These are phyloP conservation scores for Saccharomyces kudriavzevii DNA, from an alignment of 805 yeast genomes.

Conservation along the genomic window DNA sequence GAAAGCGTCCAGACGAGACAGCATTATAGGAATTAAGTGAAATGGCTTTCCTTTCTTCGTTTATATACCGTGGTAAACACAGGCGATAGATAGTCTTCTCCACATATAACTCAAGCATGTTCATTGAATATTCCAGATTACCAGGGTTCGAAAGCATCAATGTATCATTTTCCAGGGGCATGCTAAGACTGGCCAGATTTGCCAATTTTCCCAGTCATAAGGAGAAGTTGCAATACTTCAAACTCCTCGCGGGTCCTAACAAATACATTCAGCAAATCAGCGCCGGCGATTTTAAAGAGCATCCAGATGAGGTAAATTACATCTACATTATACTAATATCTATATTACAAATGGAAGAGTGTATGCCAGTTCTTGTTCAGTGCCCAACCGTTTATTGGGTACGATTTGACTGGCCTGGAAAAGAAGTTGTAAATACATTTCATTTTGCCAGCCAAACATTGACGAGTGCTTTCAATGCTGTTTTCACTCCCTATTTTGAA, in stretches of 20 bases:
- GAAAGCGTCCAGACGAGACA: background rate
- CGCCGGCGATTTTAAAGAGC: background rate
- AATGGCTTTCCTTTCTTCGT: background rate
- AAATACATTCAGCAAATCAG: background rate
- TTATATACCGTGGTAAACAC: too few species aligned
- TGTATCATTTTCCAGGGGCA: background rate
- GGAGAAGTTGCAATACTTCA: background rate
- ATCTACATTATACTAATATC: background rate
- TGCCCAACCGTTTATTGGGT: background rate
- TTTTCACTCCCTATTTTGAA: background rate
- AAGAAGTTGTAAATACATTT: background rate
- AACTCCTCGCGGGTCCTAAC: background rate
- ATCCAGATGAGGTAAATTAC: background rate
- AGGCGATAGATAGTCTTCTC: too few species aligned
- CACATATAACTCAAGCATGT: background rate
- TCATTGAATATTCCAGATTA: background rate
- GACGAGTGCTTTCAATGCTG: background rate
- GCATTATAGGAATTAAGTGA: background rate
- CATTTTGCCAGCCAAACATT: background rate
- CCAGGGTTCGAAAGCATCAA: background rate
- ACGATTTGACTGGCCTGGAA: background rate
- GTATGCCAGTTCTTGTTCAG: background rate
- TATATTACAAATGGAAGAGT: background rate
- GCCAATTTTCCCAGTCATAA: background rate
- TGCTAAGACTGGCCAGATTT: background rate